These are phyloP conservation scores for Fusarium avenaceum DNA, from an alignment of 2,329 filamentous ascomycete species.

Conservation along the genomic window DNA sequence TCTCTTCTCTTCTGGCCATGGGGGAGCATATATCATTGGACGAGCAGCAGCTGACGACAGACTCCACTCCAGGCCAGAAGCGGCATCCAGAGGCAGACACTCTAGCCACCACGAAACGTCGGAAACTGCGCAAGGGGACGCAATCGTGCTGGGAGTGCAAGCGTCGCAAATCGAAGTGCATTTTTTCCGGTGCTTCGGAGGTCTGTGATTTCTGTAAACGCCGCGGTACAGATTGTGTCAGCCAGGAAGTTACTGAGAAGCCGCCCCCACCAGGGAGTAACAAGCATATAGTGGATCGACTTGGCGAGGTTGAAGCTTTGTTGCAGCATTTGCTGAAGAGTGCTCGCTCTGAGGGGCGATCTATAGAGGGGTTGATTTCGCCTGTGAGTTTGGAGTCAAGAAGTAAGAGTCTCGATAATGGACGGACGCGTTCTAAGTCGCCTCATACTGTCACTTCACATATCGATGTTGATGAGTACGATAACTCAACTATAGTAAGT, in stretches of 20 bases:
- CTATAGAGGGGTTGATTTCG: neutral
- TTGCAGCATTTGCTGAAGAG: conserved; percentile 50
- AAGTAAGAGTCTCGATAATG: neutral
- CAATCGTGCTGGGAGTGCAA: conserved; percentile 72
- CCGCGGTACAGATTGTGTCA: conserved; percentile 60
- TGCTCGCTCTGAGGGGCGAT: neutral
- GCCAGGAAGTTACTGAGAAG: conserved; percentile 62
- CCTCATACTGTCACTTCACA: neutral
- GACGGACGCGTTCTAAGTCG: neutral
- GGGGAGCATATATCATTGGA: conserved; percentile 22
- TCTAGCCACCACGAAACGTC: conserved; percentile 32
- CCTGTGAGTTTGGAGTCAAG: neutral
- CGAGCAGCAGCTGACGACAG: neutral
- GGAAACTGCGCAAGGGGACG: conserved; percentile 66
- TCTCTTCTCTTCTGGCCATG: conserved; percentile 16
- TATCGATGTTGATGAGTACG: neutral
- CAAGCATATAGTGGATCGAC: conserved; percentile 48
- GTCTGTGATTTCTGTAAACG: conserved; percentile 62
- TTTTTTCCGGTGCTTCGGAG: conserved; percentile 56
- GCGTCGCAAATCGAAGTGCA: conserved; percentile 66
- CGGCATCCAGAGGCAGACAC: neutral
- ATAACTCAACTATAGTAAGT: neutral
- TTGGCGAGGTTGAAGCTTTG: conserved; percentile 55
- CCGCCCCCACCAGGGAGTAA: conserved; percentile 28
- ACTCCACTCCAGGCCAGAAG: neutral